A percentile compares a stretch with the other conserved stretches of the same genome.
Conservation (phyloP, 78 protist species). For the Protostelium mycophagum region DNA sequence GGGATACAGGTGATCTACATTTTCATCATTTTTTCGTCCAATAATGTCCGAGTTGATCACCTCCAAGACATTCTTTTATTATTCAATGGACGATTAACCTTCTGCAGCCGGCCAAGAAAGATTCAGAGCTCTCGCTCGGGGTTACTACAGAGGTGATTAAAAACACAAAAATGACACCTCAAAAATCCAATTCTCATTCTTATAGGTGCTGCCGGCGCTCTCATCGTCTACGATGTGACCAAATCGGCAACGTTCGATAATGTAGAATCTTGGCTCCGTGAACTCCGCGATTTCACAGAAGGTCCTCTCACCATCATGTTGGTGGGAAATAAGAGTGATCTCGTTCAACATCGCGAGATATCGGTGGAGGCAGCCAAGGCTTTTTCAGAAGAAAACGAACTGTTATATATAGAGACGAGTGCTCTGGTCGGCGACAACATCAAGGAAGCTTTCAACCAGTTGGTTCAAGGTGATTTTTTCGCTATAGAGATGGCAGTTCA, state of each 20-base stretch:
- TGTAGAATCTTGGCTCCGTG: neutral
- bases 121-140: neutral
- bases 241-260: neutral
- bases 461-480: neutral
- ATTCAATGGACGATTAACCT: too few species aligned
- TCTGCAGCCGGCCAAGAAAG: neutral
- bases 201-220: neutral
- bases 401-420: neutral
- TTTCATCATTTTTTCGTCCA: neutral
- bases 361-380: neutral
- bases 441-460: neutral
- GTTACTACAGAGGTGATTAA: neutral
- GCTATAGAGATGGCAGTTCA: too few species aligned
- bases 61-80: too few species aligned
- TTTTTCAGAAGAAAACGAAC: neutral
- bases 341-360: neutral
- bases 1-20: neutral
- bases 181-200: neutral
- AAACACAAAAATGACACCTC: too few species aligned
- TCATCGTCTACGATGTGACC: neutral
- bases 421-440: neutral
- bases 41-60: too few species aligned
- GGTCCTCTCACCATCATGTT: neutral
- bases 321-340: neutral
- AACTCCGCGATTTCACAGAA: neutral